phyloP scores from a whole-genome alignment of 2,329 filamentous ascomycete genomes.

The Alternaria burnsii region DNA sequence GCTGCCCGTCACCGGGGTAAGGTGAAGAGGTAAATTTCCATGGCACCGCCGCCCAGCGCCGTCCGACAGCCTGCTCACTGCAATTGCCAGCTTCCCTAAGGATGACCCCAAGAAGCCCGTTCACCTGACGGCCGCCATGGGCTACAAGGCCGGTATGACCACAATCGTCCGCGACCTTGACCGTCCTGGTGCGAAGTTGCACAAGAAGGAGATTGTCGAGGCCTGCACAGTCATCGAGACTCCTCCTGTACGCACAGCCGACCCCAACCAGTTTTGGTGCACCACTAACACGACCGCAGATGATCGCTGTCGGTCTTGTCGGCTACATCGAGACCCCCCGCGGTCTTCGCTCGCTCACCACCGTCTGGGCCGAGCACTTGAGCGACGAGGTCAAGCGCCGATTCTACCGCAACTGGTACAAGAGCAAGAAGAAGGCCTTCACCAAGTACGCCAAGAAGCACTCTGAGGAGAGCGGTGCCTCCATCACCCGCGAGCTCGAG shows the following conservation, averaged over 20 bases:
- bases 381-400: slow-evolving; percentile 98
- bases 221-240: slow-evolving; percentile 55
- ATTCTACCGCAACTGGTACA: slow-evolving; percentile 99
- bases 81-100: slow-evolving; percentile 85
- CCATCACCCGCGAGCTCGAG: slow-evolving; percentile 96
- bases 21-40: slow-evolving; percentile 92
- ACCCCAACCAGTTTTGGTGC: slow-evolving; percentile 62
- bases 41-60: slow-evolving; percentile 20
- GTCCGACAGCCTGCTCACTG: slow-evolving; percentile 36
- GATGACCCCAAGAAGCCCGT: slow-evolving; percentile 99
- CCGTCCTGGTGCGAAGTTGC: slow-evolving; percentile 97
- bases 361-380: slow-evolving; percentile 99
- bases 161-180: slow-evolving; percentile 99
- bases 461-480: slow-evolving; percentile 88
- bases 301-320: slow-evolving; percentile 99
- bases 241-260: slow-evolving; percentile 71
- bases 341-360: slow-evolving; percentile 98
- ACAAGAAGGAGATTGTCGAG: slow-evolving; percentile 74
- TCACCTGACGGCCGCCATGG: slow-evolving; percentile 97
- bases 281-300: slow-evolving; percentile 66
- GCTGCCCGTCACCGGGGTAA: slow-evolving; percentile 93
- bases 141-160: slow-evolving; percentile 99
- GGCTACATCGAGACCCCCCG: slow-evolving; percentile 99
- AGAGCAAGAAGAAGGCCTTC: slow-evolving; percentile 99
- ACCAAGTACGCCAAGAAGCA: slow-evolving; percentile 99